Evolutionary conservation across 2,329 filamentous ascomycete species (phyloP).

Genomic region (Colletotrichum tanaceti): DNA sequence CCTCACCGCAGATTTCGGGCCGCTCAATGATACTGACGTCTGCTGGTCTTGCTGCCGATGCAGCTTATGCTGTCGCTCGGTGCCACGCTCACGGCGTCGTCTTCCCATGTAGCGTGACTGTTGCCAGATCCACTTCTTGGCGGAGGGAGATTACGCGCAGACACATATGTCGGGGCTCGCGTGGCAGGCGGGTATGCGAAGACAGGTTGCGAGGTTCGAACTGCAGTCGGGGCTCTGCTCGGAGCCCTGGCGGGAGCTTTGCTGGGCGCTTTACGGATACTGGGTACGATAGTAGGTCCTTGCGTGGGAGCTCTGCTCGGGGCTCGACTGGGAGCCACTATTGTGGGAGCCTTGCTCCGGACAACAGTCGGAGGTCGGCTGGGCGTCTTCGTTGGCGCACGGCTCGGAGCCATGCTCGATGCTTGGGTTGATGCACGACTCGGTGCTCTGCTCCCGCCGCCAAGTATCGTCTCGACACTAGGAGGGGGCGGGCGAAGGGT

Average conservation of each 20-base stretch:
- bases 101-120: conserved; percentile 56
- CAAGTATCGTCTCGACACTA: conserved; percentile 46
- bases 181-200: conserved; percentile 42
- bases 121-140: conserved; percentile 56
- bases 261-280: conserved; percentile 25
- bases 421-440: conserved; percentile 47
- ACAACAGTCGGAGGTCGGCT: conserved; percentile 27
- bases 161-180: conserved; percentile 44
- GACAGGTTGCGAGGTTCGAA: conserved; percentile 23
- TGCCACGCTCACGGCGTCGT: conserved; percentile 65
- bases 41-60: conserved; percentile 59
- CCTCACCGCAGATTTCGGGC: conserved; percentile 25
- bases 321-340: conserved; percentile 21
- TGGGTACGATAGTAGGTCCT: conserved; percentile 16
- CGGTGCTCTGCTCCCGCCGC: conserved; percentile 48
- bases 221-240: conserved; percentile 18
- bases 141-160: conserved; percentile 52
- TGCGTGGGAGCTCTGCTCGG: conserved; percentile 34
- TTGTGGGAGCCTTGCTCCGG: conserved; percentile 25
- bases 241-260: conserved; percentile 15
- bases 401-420: conserved; percentile 27
- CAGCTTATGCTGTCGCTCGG: conserved; percentile 73
- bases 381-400: conserved; percentile 34
- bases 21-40: conserved; percentile 45
- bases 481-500: conserved; percentile 49